Conservation (phyloP, 108 stramenopile genomes). For the Fragilariopsis cylindrus region DNA sequence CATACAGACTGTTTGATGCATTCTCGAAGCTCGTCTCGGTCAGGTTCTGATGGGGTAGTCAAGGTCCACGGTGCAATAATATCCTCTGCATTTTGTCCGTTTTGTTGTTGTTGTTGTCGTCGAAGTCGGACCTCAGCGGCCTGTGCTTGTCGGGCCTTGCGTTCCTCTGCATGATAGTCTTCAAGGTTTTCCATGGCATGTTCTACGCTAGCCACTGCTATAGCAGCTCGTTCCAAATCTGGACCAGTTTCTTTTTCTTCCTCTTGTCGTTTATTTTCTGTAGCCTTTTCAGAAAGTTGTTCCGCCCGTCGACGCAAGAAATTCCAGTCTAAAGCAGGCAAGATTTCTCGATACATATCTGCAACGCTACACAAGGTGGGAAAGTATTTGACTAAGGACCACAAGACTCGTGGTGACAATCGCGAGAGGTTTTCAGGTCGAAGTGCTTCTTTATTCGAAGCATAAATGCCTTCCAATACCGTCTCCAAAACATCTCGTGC, state of each 20-base stretch:
- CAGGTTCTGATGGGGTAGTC: conserved; percentile 65
- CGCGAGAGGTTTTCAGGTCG: conserved; percentile 70
- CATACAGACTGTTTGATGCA: conserved; percentile 45
- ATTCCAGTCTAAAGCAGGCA: conserved; percentile 79
- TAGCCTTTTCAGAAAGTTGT: conserved; percentile 79
- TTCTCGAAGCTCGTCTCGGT: conserved; percentile 70
- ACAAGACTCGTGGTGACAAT: conserved; percentile 76
- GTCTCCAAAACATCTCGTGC: conserved; percentile 58
- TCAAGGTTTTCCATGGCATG: conserved; percentile 62
- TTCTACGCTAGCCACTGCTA: conserved; percentile 56
- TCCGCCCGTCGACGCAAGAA: conserved; percentile 76
- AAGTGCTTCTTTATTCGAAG: conserved; percentile 57
- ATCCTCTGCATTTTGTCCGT: background rate
- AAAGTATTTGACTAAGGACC: conserved; percentile 62
- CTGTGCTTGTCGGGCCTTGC: conserved; percentile 39
- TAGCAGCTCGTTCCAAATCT: conserved; percentile 50
- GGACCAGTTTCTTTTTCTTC: conserved; percentile 32
- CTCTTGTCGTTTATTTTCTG: conserved; percentile 74
- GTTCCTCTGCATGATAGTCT: conserved; percentile 34
- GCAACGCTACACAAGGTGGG: conserved; percentile 26
- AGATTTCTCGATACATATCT: conserved; percentile 45
- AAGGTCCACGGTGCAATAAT: conserved; percentile 44
- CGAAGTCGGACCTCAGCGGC: conserved; percentile 51
- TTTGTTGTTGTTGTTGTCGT: conserved; percentile 8
- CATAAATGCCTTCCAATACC: conserved; percentile 64